Percentiles rank a stretch among this genome's conserved stretches.
phyloP scores from a whole-genome alignment of 192 early-diverging fungal genomes.

The Coemansia sp. region DNA sequence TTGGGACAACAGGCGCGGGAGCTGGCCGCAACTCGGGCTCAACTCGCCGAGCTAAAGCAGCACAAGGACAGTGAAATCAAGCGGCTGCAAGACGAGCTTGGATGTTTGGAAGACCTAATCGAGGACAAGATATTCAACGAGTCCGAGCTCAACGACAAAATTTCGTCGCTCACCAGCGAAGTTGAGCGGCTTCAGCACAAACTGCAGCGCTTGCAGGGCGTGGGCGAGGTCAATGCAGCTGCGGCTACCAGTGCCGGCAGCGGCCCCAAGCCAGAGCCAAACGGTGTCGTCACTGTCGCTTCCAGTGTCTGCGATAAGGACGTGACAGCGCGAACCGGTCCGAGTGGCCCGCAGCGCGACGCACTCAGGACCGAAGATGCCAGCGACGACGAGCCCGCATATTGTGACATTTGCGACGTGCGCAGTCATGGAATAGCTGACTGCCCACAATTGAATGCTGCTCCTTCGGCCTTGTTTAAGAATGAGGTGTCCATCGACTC shows the following conservation, averaged over 20 bases:
- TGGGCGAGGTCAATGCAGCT: neutral
- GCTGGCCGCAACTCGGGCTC: slow-evolving; percentile 48
- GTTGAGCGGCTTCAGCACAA: slow-evolving; percentile 41
- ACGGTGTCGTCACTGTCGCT: neutral
- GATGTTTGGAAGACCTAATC: slow-evolving; percentile 61
- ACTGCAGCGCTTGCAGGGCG: slow-evolving; percentile 1
- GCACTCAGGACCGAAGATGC: neutral
- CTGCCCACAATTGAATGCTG: slow-evolving; percentile 41
- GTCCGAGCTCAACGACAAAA: slow-evolving; percentile 62
- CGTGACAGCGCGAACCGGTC: no score
- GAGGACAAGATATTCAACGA: slow-evolving; percentile 75
- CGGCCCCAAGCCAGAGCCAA: neutral
- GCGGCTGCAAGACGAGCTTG: slow-evolving; percentile 61
- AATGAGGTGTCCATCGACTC: slow-evolving; percentile 21
- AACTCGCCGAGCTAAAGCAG: slow-evolving; percentile 54
- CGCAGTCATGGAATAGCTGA: slow-evolving; percentile 59
- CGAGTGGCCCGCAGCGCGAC: neutral
- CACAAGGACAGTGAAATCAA: slow-evolving; percentile 59
- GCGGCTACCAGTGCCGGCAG: neutral
- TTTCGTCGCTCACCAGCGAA: slow-evolving; percentile 54
- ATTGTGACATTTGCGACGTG: slow-evolving; percentile 69
- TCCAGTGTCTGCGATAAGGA: no score
- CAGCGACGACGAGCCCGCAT: slow-evolving; percentile 34
- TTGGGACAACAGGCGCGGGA: slow-evolving; percentile 52
- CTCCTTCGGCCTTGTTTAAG: slow-evolving; percentile 26